Conservation (phyloP, 768 basidiomycete species). For the Boletales sp. region DNA sequence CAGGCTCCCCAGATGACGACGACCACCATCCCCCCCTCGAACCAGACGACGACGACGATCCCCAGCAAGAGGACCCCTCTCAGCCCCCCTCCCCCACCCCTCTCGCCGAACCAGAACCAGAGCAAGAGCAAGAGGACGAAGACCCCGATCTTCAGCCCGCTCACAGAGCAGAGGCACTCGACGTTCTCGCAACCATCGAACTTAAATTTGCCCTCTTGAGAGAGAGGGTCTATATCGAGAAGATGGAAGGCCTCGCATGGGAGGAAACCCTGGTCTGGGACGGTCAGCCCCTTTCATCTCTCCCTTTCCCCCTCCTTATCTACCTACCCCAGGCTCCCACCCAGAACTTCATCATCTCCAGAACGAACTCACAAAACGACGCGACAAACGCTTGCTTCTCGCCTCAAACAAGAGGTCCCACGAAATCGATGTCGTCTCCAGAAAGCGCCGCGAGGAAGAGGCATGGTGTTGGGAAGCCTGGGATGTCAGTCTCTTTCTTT, state of each 20-base stretch:
- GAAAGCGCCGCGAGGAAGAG: conserved; percentile 67
- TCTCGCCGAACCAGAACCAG: conserved; percentile 22
- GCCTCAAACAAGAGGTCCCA: conserved; percentile 71
- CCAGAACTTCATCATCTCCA: conserved; percentile 85
- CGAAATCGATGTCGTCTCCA: conserved; percentile 59
- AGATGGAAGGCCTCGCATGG: conserved; percentile 87
- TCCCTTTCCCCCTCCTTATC: neutral
- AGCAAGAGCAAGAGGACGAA: conserved; percentile 34
- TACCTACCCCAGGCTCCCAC: conserved; percentile 58
- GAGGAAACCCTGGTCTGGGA: conserved; percentile 80
- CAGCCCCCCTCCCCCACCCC: conserved; percentile 25
- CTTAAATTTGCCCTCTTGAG: conserved; percentile 87
- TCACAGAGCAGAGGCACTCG: conserved; percentile 83
- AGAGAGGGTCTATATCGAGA: conserved; percentile 87
- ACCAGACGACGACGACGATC: conserved; percentile 30
- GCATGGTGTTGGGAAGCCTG: conserved; percentile 85
- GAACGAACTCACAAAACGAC: conserved; percentile 69
- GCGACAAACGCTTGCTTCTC: conserved; percentile 78
- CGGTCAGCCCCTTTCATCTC: conserved; percentile 44
- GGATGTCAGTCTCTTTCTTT: conserved; percentile 52
- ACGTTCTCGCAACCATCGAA: conserved; percentile 85
- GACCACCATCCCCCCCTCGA: conserved; percentile 17
- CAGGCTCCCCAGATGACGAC: conserved; percentile 21
- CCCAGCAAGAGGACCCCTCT: conserved; percentile 22
- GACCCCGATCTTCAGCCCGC: conserved; percentile 76